Evolutionary conservation across 495 filamentous ascomycete species (phyloP), one percentile per base, ranked within the genome.

Genomic region (Evernia prunastri): DNA sequence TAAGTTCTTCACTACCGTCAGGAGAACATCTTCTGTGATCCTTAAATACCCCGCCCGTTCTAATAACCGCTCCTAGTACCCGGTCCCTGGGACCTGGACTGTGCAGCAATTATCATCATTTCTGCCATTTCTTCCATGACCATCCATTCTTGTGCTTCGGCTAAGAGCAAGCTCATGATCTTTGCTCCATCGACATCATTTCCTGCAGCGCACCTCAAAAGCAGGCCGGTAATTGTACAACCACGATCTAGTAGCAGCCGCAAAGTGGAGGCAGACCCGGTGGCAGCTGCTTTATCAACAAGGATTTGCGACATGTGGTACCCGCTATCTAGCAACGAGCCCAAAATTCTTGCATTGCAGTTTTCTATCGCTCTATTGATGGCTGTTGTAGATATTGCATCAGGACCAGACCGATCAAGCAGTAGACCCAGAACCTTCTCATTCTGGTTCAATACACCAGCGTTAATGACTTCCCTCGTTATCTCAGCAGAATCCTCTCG

Each of bases 131-230:
- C 49, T 18, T 17, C 27, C 12, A 25, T 18, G 15, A 53, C 10
- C 13, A 53, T 53, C 11, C 11, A 53, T 17, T 53, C 27, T 29
- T 53, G 7, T 5, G 49, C 49, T 31, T 53, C 49, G 49, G 49
- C 49, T 31, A 53, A 53, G 49, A 53, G 49, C 27, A 53, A 53
- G 49, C 25, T 53, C 49, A 53, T 53, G 6, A 53, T 9, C 4
- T 53, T 53, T 53, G 27, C 4, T 31, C 49, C 49, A 8, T 53
- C 27, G 10, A 1, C 1, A 31, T 18, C 5, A 13, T 53, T 53
- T 18, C 12, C 13, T 15, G 49, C 49, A 53, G 49, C 49, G 15
- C 25, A 53, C 27, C 27, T 53, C 49, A 53, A 53, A 3, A 53
- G 25, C 18, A 8, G 6, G 27, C 49, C 13, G 23, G 25, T 53